Evolutionary conservation across 2,329 filamentous ascomycete genomes (phyloP), one percentile per base, ranked within the genome.

Genomic region (Monilinia laxa): DNA sequence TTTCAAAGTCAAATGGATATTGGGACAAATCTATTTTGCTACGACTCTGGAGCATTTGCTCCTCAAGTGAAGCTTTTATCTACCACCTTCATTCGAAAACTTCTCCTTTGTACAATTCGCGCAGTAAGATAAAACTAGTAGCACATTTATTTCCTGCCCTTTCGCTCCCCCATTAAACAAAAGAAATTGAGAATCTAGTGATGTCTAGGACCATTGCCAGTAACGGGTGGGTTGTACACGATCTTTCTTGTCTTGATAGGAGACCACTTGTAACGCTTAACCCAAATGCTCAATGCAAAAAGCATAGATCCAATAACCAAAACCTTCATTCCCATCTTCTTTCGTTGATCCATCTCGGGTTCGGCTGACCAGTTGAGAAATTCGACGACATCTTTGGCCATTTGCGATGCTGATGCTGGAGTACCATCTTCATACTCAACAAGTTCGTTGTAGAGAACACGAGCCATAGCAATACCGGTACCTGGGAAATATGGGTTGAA

Each of bases 401-500:
- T 99, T 84, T 99, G 95, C 71, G 94, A 97, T 73, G 93, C 93
- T 70, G 94, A 92, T 60, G 95, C 95, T 63, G 93, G 91, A 53
- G 95, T 99, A 71, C 87, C 93, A 74, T 99, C 95, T 80, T 99
- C 95, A 83, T 98, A 99, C 80, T 99, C 95, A 71, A 99, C 95
- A 67, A 99, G 84, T 71, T 92, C 95, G 74, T 99, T 95, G 82
- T 96, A 99, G 69, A 99, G 88, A 69, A 98, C 95, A 87, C 95
- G 94, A 75, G 90, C 94, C 95, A 99, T 99, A 76, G 91, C 95
- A 80, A 99, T 99, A 79, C 94, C 94, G 75, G 95, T 98, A 78
- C 95, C 95, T 67, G 95, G 95, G 89, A 99, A 99, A 86, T 97
- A 99, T 69, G 95, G 95, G 87, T 99, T 99, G 88, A 99, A 99